phyloP scores from a whole-genome alignment of 805 yeast species.

The Yamadazyma laniorum region DNA sequence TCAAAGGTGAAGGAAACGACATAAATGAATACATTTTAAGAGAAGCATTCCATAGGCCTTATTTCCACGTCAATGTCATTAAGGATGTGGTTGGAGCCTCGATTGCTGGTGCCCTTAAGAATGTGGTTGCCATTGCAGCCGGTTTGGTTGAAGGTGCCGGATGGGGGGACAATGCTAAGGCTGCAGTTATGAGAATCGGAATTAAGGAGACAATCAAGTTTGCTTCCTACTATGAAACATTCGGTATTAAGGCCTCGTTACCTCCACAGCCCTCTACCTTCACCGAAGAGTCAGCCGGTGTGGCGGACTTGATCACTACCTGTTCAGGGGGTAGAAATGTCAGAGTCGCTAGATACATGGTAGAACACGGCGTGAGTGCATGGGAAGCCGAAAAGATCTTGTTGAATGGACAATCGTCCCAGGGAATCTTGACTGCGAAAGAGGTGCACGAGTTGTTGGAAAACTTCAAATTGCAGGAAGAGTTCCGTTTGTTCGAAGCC shows the following conservation, averaged over 20 bases:
- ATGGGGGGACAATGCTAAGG: conserved; percentile 99
- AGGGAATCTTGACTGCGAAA: conserved; percentile 85
- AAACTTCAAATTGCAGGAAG: conserved; percentile 50
- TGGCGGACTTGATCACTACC: conserved; percentile 95
- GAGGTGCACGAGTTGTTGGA: conserved; percentile 86
- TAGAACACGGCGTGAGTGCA: conserved; percentile 73
- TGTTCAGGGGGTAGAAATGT: conserved; percentile 98
- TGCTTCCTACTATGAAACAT: conserved; percentile 56
- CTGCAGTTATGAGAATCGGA: conserved; percentile 97
- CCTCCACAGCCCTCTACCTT: conserved; percentile 79
- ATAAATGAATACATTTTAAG: conserved; percentile 71
- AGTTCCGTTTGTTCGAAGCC: conserved; percentile 79
- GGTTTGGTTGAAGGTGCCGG: conserved; percentile 97
- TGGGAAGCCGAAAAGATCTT: conserved; percentile 80
- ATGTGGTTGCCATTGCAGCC: conserved; percentile 92
- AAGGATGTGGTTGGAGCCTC: conserved; percentile 96
- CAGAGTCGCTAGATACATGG: conserved; percentile 84
- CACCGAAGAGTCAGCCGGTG: conserved; percentile 94
- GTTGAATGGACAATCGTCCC: conserved; percentile 94
- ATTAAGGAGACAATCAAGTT: conserved; percentile 85
- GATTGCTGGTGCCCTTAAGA: conserved; percentile 95
- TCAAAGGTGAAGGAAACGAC: conserved; percentile 63
- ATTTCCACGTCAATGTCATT: conserved; percentile 93
- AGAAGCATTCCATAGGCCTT: conserved; percentile 91
- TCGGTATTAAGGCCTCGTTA: conserved; percentile 46